Percentiles rank a stretch among this genome's conserved stretches.
phyloP scores from a whole-genome alignment of 345 rosid species.

The Eucalyptus marginata region DNA sequence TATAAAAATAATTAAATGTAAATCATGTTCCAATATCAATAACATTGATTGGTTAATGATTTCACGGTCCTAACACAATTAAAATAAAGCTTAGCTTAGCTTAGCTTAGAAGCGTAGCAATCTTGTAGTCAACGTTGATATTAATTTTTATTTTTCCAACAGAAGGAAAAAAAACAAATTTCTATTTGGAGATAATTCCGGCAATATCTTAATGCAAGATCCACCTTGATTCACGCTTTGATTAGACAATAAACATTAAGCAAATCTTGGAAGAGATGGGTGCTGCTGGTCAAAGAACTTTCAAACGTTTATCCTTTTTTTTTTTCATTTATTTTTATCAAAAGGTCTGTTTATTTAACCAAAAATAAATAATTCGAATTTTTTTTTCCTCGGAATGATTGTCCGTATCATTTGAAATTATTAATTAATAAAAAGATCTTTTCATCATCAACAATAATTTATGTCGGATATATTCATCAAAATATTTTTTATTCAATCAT shows the following conservation, averaged over 20 bases:
- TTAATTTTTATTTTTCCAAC: background rate
- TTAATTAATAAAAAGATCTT: too few relatives aligned
- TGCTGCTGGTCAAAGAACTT: background rate
- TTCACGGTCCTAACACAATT: background rate
- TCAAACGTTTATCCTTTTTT: background rate
- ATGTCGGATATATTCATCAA: too few relatives aligned
- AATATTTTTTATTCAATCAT: too few relatives aligned
- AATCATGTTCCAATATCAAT: background rate
- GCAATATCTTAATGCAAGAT: background rate
- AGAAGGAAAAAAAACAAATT: background rate
- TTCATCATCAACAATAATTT: too few relatives aligned
- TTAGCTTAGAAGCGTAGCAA: background rate
- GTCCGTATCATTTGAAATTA: too few relatives aligned
- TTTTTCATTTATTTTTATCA: background rate
- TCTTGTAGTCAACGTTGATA: background rate
- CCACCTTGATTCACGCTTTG: background rate
- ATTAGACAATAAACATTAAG: background rate
- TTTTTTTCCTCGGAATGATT: too few relatives aligned
- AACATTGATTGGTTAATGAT: background rate
- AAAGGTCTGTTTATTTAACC: too few relatives aligned
- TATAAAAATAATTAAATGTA: background rate
- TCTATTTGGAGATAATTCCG: background rate
- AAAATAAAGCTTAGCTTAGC: too few relatives aligned
- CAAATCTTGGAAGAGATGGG: background rate
- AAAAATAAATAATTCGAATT: too few relatives aligned